A percentile compares a stretch with the other conserved stretches of the same genome.
phyloP scores from a whole-genome alignment of 2,329 filamentous ascomycete species.

The Trichophyton equinum region DNA sequence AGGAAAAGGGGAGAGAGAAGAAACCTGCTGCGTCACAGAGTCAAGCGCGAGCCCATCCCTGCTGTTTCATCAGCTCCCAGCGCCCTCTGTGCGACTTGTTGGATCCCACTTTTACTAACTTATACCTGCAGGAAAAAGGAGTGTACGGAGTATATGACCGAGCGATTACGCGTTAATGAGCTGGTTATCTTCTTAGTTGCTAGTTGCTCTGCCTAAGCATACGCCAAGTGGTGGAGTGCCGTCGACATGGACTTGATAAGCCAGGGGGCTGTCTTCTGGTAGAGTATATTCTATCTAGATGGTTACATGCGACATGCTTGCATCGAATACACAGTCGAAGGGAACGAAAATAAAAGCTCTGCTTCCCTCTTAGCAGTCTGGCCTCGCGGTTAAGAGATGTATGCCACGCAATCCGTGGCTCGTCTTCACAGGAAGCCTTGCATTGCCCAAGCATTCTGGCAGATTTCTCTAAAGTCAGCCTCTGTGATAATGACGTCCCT shows the following conservation, averaged over 20 bases:
- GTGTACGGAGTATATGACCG: background rate
- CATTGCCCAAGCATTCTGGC: too few relatives aligned
- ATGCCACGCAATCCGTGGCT: too few relatives aligned
- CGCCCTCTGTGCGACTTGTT: background rate
- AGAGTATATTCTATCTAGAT: background rate
- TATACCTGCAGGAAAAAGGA: background rate
- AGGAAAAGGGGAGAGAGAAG: background rate
- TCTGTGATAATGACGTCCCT: too few relatives aligned
- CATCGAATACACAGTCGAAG: too few relatives aligned
- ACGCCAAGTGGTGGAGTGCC: conserved; percentile 3
- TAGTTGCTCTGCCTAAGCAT: background rate
- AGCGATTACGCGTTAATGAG: background rate
- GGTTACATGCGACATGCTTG: too few relatives aligned
- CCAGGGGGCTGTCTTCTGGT: background rate
- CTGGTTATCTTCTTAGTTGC: too few relatives aligned
- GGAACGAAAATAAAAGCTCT: too few relatives aligned
- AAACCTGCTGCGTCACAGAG: conserved; percentile 1
- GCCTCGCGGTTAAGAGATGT: too few relatives aligned
- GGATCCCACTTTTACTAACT: background rate
- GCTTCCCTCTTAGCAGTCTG: too few relatives aligned
- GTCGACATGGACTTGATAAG: too few relatives aligned
- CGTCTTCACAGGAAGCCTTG: too few relatives aligned
- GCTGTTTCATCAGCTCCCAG: conserved; percentile 1
- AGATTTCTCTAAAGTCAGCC: too few relatives aligned
- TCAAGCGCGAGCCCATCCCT: background rate